phyloP scores from a whole-genome alignment of 1,284 basidiomycete species.

The Mycosarcoma maydis region DNA sequence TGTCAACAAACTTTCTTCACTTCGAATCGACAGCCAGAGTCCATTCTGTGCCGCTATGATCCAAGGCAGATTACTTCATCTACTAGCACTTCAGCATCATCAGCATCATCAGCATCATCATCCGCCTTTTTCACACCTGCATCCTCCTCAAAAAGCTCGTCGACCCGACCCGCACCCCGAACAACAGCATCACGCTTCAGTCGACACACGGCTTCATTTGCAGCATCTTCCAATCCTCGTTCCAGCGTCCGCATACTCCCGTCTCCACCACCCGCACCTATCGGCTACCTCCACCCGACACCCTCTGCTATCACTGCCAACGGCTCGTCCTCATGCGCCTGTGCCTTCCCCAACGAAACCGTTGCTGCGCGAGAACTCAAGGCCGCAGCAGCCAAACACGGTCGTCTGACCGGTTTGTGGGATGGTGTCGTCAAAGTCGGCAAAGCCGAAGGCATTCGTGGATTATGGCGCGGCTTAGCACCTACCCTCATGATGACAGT shows the following conservation, averaged over 20 bases:
- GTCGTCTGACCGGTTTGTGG: slow-evolving; percentile 57
- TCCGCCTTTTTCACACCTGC: slow-evolving; percentile 57
- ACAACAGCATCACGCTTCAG: slow-evolving; percentile 18
- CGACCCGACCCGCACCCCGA: slow-evolving; percentile 55
- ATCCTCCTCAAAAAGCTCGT: slow-evolving; percentile 25
- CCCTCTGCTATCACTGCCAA: slow-evolving; percentile 40
- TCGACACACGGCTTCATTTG: slow-evolving; percentile 33
- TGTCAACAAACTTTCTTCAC: slow-evolving; percentile 67
- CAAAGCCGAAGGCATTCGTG: slow-evolving; percentile 56
- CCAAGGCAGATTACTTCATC: slow-evolving; percentile 50
- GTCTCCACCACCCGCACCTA: slow-evolving; percentile 37
- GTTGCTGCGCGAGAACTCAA: slow-evolving; percentile 43
- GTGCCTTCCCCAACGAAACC: slow-evolving; percentile 43
- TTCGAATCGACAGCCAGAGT: slow-evolving; percentile 53
- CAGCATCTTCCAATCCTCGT: slow-evolving; percentile 20
- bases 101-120: slow-evolving; percentile 12
- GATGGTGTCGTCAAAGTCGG: slow-evolving; percentile 64
- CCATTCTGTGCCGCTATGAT: slow-evolving; percentile 65
- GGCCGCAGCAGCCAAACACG: slow-evolving; percentile 34
- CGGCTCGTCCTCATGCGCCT: slow-evolving; percentile 44
- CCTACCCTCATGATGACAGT: slow-evolving; percentile 76
- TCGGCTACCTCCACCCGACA: slow-evolving; percentile 29
- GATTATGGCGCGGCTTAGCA: slow-evolving; percentile 64
- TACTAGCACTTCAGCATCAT: slow-evolving; percentile 7
- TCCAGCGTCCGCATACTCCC: slow-evolving; percentile 47